Percentiles rank a stretch among this genome's conserved stretches.
phyloP scores from a whole-genome alignment of 148 eudicot genomes.

The Chenopodium formosanum region DNA sequence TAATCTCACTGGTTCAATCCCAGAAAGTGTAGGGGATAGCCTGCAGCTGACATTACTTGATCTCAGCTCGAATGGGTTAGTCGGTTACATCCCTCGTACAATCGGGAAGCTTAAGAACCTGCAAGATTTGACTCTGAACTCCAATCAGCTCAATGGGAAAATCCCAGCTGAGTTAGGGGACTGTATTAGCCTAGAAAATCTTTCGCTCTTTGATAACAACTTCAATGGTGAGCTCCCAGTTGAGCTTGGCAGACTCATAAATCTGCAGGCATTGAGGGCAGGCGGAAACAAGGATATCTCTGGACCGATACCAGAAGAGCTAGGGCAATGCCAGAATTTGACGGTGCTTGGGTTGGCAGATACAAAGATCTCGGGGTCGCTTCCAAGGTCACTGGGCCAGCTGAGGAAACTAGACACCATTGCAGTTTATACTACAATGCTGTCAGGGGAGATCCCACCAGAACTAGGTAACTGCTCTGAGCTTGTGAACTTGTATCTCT shows the following conservation, averaged over 20 bases:
- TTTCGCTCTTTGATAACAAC: conserved; percentile 59
- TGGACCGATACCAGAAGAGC: conserved; percentile 60
- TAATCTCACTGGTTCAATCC: conserved; percentile 80
- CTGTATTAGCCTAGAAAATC: conserved; percentile 48
- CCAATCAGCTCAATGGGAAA: conserved; percentile 68
- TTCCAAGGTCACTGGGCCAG: conserved; percentile 62
- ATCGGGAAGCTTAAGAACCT: conserved; percentile 59
- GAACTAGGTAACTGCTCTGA: conserved; percentile 80
- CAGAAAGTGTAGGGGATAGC: conserved; percentile 52
- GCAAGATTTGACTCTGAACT: conserved; percentile 55
- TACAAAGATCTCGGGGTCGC: conserved; percentile 61
- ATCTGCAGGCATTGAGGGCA: conserved; percentile 50
- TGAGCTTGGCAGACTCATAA: conserved; percentile 50
- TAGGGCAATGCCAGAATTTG: conserved; percentile 63
- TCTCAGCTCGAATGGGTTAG: conserved; percentile 58
- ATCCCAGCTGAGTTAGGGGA: conserved; percentile 65
- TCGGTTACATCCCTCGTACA: conserved; percentile 50
- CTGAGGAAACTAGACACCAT: conserved; percentile 56
- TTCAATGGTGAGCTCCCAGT: conserved; percentile 56
- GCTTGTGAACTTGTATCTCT: conserved; percentile 60
- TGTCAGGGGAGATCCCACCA: conserved; percentile 73
- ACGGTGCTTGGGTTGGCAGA: conserved; percentile 75
- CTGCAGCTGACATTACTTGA: conserved; percentile 40
- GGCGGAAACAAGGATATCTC: conserved; percentile 75
- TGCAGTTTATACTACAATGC: conserved; percentile 75